Evolutionary conservation across 2,329 filamentous ascomycete species (phyloP), one percentile per base, ranked within the genome.

Genomic region (Gaeumannomyces sp.): DNA sequence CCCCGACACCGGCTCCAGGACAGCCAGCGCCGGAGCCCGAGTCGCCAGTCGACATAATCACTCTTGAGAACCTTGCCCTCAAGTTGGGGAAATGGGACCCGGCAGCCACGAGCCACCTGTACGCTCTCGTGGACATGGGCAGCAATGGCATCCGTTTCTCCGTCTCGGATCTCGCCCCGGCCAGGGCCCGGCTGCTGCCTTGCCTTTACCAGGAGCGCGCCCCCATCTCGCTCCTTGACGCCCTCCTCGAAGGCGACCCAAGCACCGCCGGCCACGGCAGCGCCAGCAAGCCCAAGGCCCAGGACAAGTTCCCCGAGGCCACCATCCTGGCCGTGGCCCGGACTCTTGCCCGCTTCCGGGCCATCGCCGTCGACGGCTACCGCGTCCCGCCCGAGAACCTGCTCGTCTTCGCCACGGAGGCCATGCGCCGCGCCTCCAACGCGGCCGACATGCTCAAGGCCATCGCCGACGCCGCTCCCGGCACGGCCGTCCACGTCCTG

Each of bases 91-190:
- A 71, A 74, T 86, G 83, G 83, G 71, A 76, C 63, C 76, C 80
- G 31, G 70, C 77, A 64, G 76, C 76, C 59, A 69, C 77, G 64
- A 83, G 73, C 70, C 82, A 85, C 66, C 77, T 84, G 22, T 83
- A 83, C 71, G 83, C 83, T 63, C 74, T 86, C 63, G 83, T 86
- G 64, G 84, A 86, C 68, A 85, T 86, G 83, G 84, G 84, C 72
- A 92, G 92, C 80, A 97, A 97, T 80, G 93, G 93, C 71, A 94
- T 97, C 71, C 91, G 93, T 64, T 96, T 96, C 80, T 94, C 92
- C 59, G 92, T 97, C 71, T 91, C 92, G 11, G 88, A 92, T 69
- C 82, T 96, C n/a, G 84, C 87, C 4, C 88, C 89, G 28, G 85
- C 87, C 4, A 85, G 81, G 56, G 83, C 90, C 29, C 89, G 93